These are phyloP conservation scores for Onygenales sp. DNA, from an alignment of 2,329 filamentous ascomycete species.

Conservation along the genomic window DNA sequence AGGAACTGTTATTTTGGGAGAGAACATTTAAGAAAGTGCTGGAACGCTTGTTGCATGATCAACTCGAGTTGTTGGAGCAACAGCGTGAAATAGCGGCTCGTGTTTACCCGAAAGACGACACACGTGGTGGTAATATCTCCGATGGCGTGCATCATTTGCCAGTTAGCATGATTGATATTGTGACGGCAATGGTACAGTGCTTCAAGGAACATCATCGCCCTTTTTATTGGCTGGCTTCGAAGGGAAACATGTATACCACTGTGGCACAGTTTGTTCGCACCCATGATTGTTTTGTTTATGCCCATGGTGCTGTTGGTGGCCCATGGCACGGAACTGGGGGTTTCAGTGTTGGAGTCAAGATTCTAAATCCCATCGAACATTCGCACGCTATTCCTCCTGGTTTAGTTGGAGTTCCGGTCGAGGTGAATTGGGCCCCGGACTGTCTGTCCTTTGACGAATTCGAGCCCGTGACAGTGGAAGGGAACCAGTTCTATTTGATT, in stretches of 20 bases:
- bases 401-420: neutral
- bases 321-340: neutral
- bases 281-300: constrained; percentile 11
- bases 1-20: constrained; percentile 14
- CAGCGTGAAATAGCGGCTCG: neutral
- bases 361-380: neutral
- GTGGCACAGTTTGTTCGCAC: constrained; percentile 10
- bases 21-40: constrained; percentile 10
- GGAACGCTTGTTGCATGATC: constrained; percentile 8
- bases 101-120: neutral
- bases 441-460: constrained; percentile 7
- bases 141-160: constrained; percentile 1
- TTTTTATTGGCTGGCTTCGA: constrained; percentile 7
- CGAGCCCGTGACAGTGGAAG: constrained; percentile 4
- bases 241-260: constrained; percentile 3
- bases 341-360: constrained; percentile 4
- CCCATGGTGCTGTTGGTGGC: neutral
- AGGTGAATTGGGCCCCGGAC: constrained; percentile 7
- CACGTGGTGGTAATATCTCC: neutral
- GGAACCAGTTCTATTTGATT: constrained; percentile 6
- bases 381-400: neutral
- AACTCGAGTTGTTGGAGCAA: constrained; percentile 6
- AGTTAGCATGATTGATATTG: constrained; percentile 7
- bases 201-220: neutral
- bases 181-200: constrained; percentile 3